phyloP scores from a whole-genome alignment of 2,329 filamentous ascomycete species.

The Plenodomus tracheiphilus region DNA sequence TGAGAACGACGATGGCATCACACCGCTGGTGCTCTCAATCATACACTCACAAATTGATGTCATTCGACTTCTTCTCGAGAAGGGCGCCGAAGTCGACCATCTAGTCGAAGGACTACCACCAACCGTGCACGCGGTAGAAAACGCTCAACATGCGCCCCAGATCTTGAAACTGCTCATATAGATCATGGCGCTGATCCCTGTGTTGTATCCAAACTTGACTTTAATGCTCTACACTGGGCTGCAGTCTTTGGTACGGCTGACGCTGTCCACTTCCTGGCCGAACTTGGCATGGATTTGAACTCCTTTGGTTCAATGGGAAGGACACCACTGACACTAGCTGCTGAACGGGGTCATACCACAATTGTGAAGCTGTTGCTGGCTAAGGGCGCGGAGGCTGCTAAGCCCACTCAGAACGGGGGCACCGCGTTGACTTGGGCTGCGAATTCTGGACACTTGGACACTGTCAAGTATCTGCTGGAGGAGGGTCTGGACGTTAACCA shows the following conservation, averaged over 20 bases:
- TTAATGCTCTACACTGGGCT: constrained; percentile 26
- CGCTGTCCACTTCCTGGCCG: constrained; percentile 20
- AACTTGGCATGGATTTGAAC: constrained; percentile 19
- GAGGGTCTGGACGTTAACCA: constrained; percentile 16
- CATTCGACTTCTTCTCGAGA: constrained; percentile 15
- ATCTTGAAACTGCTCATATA: constrained; percentile 22
- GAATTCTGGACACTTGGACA: constrained; percentile 13
- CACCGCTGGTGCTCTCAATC: constrained; percentile 19
- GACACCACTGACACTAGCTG: constrained; percentile 26
- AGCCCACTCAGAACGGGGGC: constrained; percentile 12
- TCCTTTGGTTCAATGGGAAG: constrained; percentile 12
- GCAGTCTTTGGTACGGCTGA: constrained; percentile 13
- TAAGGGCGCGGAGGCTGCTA: constrained; percentile 21
- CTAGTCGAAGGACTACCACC: constrained; percentile 8
- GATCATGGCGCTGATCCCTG: constrained; percentile 18
- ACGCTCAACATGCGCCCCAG: constrained; percentile 3
- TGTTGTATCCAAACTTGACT: constrained; percentile 4
- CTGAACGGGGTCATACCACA: constrained; percentile 16
- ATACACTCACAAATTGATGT: constrained; percentile 10
- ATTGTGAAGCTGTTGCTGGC: constrained; percentile 19
- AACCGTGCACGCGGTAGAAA: constrained; percentile 15
- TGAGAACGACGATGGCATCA: constrained; percentile 9
- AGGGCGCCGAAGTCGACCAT: constrained; percentile 13
- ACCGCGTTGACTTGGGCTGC: constrained; percentile 22
- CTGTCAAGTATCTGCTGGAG: constrained; percentile 16